Conservation (phyloP, 1,284 basidiomycete species). For the Rhodotorula sp. region DNA sequence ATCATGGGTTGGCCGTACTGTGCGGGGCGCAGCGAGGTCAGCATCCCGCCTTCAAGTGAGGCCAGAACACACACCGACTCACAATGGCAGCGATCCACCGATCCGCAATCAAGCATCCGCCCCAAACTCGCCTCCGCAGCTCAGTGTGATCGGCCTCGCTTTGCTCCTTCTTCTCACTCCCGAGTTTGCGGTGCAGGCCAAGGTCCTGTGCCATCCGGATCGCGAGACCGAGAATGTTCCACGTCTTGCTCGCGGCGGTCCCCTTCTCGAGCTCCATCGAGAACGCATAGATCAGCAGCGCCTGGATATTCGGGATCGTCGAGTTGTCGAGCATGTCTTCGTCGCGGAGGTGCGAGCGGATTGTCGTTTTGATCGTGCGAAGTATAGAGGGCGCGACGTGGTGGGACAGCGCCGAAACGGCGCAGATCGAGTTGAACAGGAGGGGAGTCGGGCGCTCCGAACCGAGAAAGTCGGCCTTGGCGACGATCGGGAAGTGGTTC, state of each 20-base stretch:
- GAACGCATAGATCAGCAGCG: slow-evolving; percentile 80
- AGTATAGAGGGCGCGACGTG: slow-evolving; percentile 78
- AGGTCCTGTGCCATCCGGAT: slow-evolving; percentile 70
- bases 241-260: slow-evolving; percentile 48
- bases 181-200: slow-evolving; percentile 69
- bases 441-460: slow-evolving; percentile 67
- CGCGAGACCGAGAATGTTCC: slow-evolving; percentile 47
- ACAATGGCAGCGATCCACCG: slow-evolving; percentile 62
- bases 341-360: slow-evolving; percentile 59
- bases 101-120: slow-evolving; percentile 83
- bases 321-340: slow-evolving; percentile 88
- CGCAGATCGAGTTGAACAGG: slow-evolving; percentile 87
- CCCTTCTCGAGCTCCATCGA: slow-evolving; percentile 54
- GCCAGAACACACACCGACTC: slow-evolving; percentile 39
- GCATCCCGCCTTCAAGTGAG: neutral
- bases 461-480: slow-evolving; percentile 77
- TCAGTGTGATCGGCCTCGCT: slow-evolving; percentile 59
- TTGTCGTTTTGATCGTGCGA: slow-evolving; percentile 77
- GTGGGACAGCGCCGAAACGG: slow-evolving; percentile 79
- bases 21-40: slow-evolving; percentile 45
- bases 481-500: slow-evolving; percentile 82
- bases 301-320: slow-evolving; percentile 81
- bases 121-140: slow-evolving; percentile 80
- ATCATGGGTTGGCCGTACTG: slow-evolving; percentile 82
- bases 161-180: slow-evolving; percentile 56